Evolutionary conservation across 148 eudicot species (phyloP).

Genomic region (Cornus kousa): DNA sequence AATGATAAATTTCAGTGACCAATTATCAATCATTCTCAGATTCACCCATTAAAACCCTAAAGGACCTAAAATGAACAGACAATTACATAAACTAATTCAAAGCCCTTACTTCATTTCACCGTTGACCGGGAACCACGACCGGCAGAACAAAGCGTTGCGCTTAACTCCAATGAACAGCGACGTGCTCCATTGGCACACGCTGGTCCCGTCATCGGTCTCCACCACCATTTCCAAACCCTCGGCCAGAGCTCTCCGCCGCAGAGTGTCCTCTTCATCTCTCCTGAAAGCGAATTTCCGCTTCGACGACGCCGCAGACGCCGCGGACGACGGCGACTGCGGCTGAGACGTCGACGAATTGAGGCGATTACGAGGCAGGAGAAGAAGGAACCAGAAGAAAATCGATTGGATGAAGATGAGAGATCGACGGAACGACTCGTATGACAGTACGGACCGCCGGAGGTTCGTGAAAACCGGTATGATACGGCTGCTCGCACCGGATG

Average conservation of each 20-base stretch:
- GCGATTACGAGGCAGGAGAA: conserved; percentile 45
- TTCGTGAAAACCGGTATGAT: conserved; percentile 71
- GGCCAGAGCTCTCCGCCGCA: conserved; percentile 72
- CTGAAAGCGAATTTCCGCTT: conserved; percentile 30
- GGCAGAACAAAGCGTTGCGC: conserved; percentile 67
- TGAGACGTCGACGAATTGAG: conserved; percentile 21
- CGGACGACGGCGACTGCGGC: conserved; percentile 26
- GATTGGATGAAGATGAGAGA: conserved; percentile 58
- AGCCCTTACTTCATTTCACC: conserved; percentile 47
- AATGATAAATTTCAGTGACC: neutral
- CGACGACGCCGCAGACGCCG: conserved; percentile 20
- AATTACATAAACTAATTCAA: neutral
- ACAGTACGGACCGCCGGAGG: conserved; percentile 40
- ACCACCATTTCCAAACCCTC: conserved; percentile 50
- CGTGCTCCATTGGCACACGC: conserved; percentile 36
- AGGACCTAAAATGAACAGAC: neutral
- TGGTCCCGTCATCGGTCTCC: conserved; percentile 16
- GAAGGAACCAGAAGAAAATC: conserved; percentile 65
- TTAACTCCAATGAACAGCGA: conserved; percentile 50
- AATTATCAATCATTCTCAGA: neutral
- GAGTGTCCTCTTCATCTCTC: conserved; percentile 76
- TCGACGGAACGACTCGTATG: conserved; percentile 47
- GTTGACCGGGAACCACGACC: conserved; percentile 65
- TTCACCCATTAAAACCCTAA: neutral
- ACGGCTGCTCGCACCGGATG: conserved; percentile 90